Conservation (phyloP, 805 yeast species). For the Jamesozyma hellenica region DNA sequence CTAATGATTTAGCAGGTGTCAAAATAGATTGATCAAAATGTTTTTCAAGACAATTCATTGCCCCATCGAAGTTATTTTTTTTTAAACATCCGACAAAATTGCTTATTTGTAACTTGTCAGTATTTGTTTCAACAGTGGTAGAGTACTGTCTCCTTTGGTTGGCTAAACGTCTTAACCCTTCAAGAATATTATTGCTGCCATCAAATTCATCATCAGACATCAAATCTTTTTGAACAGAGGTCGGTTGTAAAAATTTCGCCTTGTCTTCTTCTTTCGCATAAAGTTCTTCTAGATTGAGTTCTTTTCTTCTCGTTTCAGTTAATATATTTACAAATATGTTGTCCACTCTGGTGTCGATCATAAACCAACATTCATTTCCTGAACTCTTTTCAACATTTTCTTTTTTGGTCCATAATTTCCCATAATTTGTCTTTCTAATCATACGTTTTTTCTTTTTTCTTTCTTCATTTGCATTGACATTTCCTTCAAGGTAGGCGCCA, state of each 20-base stretch:
- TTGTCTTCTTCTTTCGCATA: constrained; percentile 44
- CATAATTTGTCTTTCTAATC: constrained; percentile 43
- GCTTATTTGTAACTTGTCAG: background rate
- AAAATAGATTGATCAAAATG: too few species aligned
- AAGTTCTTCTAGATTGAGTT: constrained; percentile 59
- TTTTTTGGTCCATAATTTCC: constrained; percentile 37
- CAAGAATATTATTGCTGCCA: constrained; percentile 14
- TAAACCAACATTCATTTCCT: constrained; percentile 70
- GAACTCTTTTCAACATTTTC: constrained; percentile 27
- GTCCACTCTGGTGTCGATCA: constrained; percentile 58
- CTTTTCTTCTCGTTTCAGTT: constrained; percentile 57
- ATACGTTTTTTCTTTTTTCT: constrained; percentile 43
- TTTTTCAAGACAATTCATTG: background rate
- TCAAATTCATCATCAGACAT: constrained; percentile 5
- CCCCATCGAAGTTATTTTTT: constrained; percentile 9
- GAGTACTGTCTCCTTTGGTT: constrained; percentile 22
- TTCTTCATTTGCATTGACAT: constrained; percentile 47
- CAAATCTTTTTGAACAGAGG: background rate
- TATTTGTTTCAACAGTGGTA: constrained; percentile 5
- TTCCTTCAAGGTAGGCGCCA: constrained; percentile 59
- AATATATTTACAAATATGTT: constrained; percentile 62
- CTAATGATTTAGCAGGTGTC: background rate
- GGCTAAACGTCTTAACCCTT: constrained; percentile 23
- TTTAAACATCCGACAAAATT: background rate
- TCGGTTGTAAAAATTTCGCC: constrained; percentile 8